These are phyloP conservation scores for Ophiostoma ips DNA, from an alignment of 2,329 filamentous ascomycete species.

Conservation along the genomic window DNA sequence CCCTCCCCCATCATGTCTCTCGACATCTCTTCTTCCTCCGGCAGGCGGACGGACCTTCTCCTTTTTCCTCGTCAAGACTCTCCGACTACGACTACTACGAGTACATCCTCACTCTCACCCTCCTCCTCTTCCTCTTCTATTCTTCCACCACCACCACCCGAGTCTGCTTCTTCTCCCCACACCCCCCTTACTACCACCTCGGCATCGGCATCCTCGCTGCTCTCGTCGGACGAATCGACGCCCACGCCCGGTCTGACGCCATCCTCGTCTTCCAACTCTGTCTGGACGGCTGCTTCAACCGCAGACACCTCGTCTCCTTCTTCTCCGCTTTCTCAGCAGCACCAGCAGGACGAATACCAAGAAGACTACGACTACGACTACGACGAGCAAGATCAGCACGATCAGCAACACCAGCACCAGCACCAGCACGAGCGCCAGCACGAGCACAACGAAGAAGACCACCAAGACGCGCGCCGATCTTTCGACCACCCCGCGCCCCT, in stretches of 20 bases:
- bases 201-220: conserved; percentile 2
- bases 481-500: conserved; percentile 7
- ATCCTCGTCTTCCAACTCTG: not conserved
- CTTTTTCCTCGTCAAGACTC: not conserved
- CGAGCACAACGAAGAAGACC: not conserved
- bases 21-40: conserved; percentile 2
- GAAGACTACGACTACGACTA: not conserved
- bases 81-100: not conserved
- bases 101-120: not conserved
- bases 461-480: not conserved
- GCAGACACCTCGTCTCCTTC: not conserved
- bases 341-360: not conserved
- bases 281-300: not conserved
- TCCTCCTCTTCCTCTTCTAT: not conserved
- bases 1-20: conserved; percentile 10
- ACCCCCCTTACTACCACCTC: conserved; percentile 1
- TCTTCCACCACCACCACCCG: not conserved
- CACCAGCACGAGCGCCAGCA: not conserved
- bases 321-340: not conserved
- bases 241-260: not conserved
- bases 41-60: conserved; percentile 6
- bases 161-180: not conserved
- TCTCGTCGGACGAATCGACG: conserved; percentile 4
- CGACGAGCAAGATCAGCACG: not conserved
- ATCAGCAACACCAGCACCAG: not conserved